Evolutionary conservation across 2,329 filamentous ascomycete genomes (phyloP), one percentile per base, ranked within the genome.

Genomic region (Fusarium phyllophilum): DNA sequence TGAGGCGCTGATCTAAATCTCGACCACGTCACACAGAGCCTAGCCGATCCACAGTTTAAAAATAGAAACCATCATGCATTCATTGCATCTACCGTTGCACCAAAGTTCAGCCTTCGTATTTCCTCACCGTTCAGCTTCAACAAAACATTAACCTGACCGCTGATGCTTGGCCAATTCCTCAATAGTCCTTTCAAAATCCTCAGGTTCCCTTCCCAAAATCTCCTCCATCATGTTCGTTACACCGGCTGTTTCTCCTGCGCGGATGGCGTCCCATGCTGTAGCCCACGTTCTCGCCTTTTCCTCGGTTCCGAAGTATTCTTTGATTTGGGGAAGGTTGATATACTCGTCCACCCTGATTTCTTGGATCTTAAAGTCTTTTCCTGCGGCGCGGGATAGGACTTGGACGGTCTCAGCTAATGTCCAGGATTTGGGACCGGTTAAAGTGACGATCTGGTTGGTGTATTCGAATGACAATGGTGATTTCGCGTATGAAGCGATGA

Each of bases 241-340:
- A 0, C 41, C 42, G 14, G 52, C 73, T 3, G 73, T 63, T n/a
- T 75, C 73, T 2, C 73, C 70, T 6, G 54, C 70, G 18, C 34
- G 49, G 2, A 75, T 75, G 7, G 62, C 73, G 5, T 72, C 62
- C 73, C 73, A 75, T 4, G 73, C 73, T 9, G 73, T 75, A 20
- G 73, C 73, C 73, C 73, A 75, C 0, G 70, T 68, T 3, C 22
- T 61, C 1, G 73, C 70, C 3, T 62, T 46, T 1, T 72, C 55
- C 13, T 63, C 55, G 0, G 56, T 59, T 2, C 62, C 67, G 8
- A 75, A 75, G 5, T 67, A 65, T 8, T 18, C 31, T 13, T 58
- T 46, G 5, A 75, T 45, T 18, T 74, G 62, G 2, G 66, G 51
- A 1, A 74, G 70, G 14, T 56, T 56, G 7, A 45, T 15, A 7